Base-by-base conservation (phyloP, 2,329 filamentous ascomycete genomes). In the Diplodia scrobiculata region DNA sequence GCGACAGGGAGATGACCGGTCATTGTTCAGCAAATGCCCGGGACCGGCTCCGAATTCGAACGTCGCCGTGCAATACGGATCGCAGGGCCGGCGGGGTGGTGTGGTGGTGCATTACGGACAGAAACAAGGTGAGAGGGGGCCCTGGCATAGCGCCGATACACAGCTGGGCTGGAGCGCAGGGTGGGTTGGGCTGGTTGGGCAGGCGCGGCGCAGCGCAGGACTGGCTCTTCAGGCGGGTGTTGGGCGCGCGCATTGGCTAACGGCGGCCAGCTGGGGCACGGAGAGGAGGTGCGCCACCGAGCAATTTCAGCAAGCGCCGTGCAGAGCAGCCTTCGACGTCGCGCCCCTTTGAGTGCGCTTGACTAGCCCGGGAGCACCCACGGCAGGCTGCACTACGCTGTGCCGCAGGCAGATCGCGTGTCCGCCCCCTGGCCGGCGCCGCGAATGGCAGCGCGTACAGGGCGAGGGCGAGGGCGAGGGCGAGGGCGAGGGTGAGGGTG, bases 291-390 rank as follows among this genome's bases (percentile, higher is more conserved):
- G 38, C 17, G 55, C 55, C 55, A 48, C 55, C 25, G 25, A 60
- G 55, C 55, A 60, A 60, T 60, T 60, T 60, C 55, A 60, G 55
- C 55, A 60, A 60, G 55, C 55, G 55, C 55, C 55, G 55, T 38
- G 25, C 54, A 38, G 34, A 19, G 19, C 34, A 55, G 53, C 53
- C 34, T 58, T 45, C 10, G 10, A 58, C 13, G 36, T 36, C 45
- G 53, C 54, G 27, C 13, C 36, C 32, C 36, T 41, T 21, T 25
- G 34, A 17, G 13, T 21, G 25, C 38, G 34, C 53, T 36, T 21
- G 32, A n/a, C 52, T n/a, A 14, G 52, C 29, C 36, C 27, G 27
- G 29, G 51, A 14, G 14, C 51, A 53, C 51, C 13, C 51, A 32
- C 51, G 27, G 51, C 51, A 41, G 17, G 53, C 32, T 55, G 32